phyloP scores from a whole-genome alignment of 352 stramenopile species.

The Phytophthora uliginosa region DNA sequence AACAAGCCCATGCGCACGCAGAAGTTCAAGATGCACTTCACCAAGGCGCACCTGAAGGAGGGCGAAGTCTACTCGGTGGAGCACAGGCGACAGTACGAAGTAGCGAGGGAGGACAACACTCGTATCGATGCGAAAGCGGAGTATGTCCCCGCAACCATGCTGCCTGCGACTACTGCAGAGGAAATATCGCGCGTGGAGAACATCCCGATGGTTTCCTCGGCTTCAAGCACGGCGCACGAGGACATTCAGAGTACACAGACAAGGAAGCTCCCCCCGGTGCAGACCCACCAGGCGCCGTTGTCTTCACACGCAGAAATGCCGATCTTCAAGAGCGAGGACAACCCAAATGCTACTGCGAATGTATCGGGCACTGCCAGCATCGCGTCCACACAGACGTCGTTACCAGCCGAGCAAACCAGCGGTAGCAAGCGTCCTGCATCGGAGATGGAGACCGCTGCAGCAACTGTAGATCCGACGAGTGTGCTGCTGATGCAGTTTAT shows the following conservation, averaged over 20 bases:
- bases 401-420: slow-evolving; percentile 14
- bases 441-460: slow-evolving; percentile 31
- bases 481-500: slow-evolving; percentile 65
- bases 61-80: slow-evolving; percentile 84
- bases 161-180: slow-evolving; percentile 9
- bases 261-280: slow-evolving; percentile 11
- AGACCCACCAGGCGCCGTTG: slow-evolving; percentile 15
- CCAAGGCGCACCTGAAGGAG: slow-evolving; percentile 77
- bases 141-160: slow-evolving; percentile 1
- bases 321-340: slow-evolving; percentile 11
- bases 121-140: slow-evolving; percentile 21
- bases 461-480: slow-evolving; percentile 42
- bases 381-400: background rate
- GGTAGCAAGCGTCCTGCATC: slow-evolving; percentile 43
- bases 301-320: slow-evolving; percentile 18
- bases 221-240: slow-evolving; percentile 11
- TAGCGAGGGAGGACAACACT: slow-evolving; percentile 69
- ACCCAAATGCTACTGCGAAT: background rate
- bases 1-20: slow-evolving; percentile 89
- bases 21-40: slow-evolving; percentile 91
- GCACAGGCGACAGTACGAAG: slow-evolving; percentile 81
- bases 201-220: background rate
- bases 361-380: background rate
- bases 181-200: slow-evolving; percentile 11
- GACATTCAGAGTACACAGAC: slow-evolving; percentile 17